Evolutionary conservation across 768 basidiomycete genomes (phyloP).

Genomic region (button mushroom (Agaricus bisporus)): DNA sequence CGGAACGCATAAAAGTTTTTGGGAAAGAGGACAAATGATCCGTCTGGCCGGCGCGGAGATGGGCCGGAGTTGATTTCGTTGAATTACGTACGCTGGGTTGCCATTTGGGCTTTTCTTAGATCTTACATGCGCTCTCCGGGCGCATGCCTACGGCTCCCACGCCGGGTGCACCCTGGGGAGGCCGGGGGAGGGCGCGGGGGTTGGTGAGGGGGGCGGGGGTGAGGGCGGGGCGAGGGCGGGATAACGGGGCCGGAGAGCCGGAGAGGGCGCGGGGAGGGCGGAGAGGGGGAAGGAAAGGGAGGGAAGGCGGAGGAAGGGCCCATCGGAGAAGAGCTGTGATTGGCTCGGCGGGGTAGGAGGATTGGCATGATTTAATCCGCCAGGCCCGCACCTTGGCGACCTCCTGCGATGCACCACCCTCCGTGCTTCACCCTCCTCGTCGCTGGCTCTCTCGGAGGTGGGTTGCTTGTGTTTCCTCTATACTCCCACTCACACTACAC

Average conservation of each 20-base stretch:
- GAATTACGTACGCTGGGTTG: slow-evolving; percentile 45
- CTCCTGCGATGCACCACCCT: slow-evolving; percentile 47
- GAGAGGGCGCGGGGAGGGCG: background rate
- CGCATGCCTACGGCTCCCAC: slow-evolving; percentile 48
- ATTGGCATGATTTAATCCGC: slow-evolving; percentile 44
- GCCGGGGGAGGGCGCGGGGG: background rate
- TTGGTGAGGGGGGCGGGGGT: background rate
- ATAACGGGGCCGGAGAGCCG: background rate
- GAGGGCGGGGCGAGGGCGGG: background rate
- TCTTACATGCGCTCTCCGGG: slow-evolving; percentile 39
- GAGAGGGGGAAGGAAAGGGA: background rate
- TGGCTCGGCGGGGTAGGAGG: slow-evolving; percentile 55
- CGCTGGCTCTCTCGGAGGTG: slow-evolving; percentile 71
- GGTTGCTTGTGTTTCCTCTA: slow-evolving; percentile 19
- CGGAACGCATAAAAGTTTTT: slow-evolving; percentile 11
- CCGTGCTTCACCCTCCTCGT: slow-evolving; percentile 66
- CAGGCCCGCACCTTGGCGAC: slow-evolving; percentile 60
- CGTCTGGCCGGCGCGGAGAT: slow-evolving; percentile 12
- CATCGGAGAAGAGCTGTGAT: slow-evolving; percentile 49
- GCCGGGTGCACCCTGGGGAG: slow-evolving; percentile 31
- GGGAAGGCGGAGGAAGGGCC: slow-evolving; percentile 7
- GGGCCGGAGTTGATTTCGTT: slow-evolving; percentile 13
- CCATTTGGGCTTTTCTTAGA: slow-evolving; percentile 41
- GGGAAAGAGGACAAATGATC: slow-evolving; percentile 1
- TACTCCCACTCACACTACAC: slow-evolving; percentile 15